Evolutionary conservation across 2,329 filamentous ascomycete genomes (phyloP).

Genomic region (Dactylellina cionopaga): DNA sequence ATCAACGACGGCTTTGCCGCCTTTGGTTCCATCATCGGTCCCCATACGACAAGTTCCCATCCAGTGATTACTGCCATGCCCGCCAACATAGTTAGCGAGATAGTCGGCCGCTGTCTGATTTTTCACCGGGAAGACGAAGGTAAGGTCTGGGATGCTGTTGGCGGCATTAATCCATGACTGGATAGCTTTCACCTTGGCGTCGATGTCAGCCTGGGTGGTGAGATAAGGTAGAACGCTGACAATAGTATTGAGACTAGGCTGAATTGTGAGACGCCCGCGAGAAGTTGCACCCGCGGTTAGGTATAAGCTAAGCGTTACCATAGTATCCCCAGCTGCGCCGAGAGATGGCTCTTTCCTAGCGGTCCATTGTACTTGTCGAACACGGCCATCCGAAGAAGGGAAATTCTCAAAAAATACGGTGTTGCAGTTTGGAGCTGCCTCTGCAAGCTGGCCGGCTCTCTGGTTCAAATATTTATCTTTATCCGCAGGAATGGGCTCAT

Average conservation of each 20-base stretch:
- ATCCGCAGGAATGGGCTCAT: slow-evolving; percentile 63
- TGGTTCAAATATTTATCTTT: slow-evolving; percentile 63
- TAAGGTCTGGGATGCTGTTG: slow-evolving; percentile 67
- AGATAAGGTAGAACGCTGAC: slow-evolving; percentile 72
- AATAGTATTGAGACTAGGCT: slow-evolving; percentile 61
- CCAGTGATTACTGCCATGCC: slow-evolving; percentile 59
- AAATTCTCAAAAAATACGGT: slow-evolving; percentile 56
- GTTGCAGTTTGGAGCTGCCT: slow-evolving; percentile 62
- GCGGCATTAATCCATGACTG: slow-evolving; percentile 70
- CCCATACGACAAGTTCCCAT: slow-evolving; percentile 71
- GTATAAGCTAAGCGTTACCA: slow-evolving; percentile 65
- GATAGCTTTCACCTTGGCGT: slow-evolving; percentile 72
- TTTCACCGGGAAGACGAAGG: slow-evolving; percentile 67
- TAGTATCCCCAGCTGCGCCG: slow-evolving; percentile 60
- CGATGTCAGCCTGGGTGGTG: slow-evolving; percentile 68
- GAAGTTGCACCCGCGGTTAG: slow-evolving; percentile 66
- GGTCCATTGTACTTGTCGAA: slow-evolving; percentile 73
- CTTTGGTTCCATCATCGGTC: slow-evolving; percentile 65
- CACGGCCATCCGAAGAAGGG: slow-evolving; percentile 68
- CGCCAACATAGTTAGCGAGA: slow-evolving; percentile 53
- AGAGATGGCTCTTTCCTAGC: slow-evolving; percentile 71
- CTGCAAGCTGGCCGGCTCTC: slow-evolving; percentile 67
- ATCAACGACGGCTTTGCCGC: slow-evolving; percentile 68
- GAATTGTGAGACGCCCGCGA: slow-evolving; percentile 62
- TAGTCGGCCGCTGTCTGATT: slow-evolving; percentile 65